These are phyloP conservation scores for Westerdykella sp. DNA, from an alignment of 2,329 filamentous ascomycete genomes.

Conservation along the genomic window DNA sequence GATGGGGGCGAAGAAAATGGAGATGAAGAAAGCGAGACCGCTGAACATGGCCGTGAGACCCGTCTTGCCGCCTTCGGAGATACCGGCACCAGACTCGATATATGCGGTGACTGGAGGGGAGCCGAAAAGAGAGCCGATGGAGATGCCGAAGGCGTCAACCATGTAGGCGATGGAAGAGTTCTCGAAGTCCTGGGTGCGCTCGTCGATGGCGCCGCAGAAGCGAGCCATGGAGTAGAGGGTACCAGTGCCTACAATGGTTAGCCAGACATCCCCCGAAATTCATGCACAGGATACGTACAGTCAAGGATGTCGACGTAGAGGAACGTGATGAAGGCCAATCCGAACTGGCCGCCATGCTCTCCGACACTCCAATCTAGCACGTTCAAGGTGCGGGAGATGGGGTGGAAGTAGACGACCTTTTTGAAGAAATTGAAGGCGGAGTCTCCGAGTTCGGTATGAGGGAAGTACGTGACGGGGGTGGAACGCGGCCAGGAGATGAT, in stretches of 20 bases:
- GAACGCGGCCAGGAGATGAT: conserved; percentile 82
- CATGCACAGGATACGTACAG: conserved; percentile 36
- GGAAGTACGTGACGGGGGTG: conserved; percentile 75
- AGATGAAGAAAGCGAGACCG: conserved; percentile 70
- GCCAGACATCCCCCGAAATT: not conserved
- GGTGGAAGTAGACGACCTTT: conserved; percentile 77
- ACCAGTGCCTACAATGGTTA: conserved; percentile 50
- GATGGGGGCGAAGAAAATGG: conserved; percentile 83
- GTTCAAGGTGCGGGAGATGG: conserved; percentile 61
- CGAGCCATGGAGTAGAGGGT: conserved; percentile 87
- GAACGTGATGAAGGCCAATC: conserved; percentile 79
- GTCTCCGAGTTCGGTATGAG: conserved; percentile 62
- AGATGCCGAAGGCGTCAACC: conserved; percentile 75
- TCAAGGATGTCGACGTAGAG: conserved; percentile 88
- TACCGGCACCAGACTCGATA: conserved; percentile 83
- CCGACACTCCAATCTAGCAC: conserved; percentile 70
- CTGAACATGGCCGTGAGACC: conserved; percentile 75
- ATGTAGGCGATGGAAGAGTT: conserved; percentile 77
- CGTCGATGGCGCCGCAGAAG: conserved; percentile 73
- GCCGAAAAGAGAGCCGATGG: conserved; percentile 72
- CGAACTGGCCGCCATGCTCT: conserved; percentile 67
- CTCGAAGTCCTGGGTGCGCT: conserved; percentile 79
- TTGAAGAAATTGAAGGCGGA: conserved; percentile 79
- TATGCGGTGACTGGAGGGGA: conserved; percentile 78
- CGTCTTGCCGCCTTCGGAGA: conserved; percentile 79